Conservation (phyloP, 139 green algal species). For the Picochlorum sp. region DNA sequence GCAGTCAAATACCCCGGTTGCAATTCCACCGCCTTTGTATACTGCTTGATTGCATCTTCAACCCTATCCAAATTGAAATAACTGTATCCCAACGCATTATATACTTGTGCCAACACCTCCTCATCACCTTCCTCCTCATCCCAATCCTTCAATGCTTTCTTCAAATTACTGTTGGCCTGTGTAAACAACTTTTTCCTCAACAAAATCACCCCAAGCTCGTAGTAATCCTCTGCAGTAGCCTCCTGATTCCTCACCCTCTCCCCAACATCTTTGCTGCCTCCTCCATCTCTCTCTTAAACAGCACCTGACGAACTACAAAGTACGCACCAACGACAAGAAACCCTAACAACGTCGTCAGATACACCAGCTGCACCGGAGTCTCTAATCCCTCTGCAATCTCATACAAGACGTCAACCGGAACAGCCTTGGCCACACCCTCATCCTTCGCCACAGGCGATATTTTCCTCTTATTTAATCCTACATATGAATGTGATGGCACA, state of each 20-base stretch:
- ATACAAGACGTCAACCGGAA: not conserved
- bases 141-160: slow-evolving; percentile 86
- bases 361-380: slow-evolving; percentile 81
- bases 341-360: slow-evolving; percentile 76
- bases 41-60: slow-evolving; percentile 62
- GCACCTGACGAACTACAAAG: slow-evolving; percentile 85
- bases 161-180: slow-evolving; percentile 85
- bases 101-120: slow-evolving; percentile 84
- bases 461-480: too few species aligned
- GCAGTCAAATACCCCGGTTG: slow-evolving; percentile 68
- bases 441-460: not conserved
- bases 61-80: slow-evolving; percentile 82
- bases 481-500: too few species aligned
- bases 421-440: not conserved
- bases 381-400: slow-evolving; percentile 72
- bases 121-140: slow-evolving; percentile 59
- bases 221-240: slow-evolving; percentile 87
- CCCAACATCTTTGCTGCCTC: slow-evolving; percentile 89
- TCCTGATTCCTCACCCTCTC: slow-evolving; percentile 80
- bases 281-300: slow-evolving; percentile 90
- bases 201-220: slow-evolving; percentile 93
- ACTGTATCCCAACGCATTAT: slow-evolving; percentile 95
- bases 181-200: slow-evolving; percentile 96
- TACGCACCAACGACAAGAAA: slow-evolving; percentile 81
- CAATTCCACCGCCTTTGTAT: slow-evolving; percentile 75